Conservation (phyloP, 345 rosid genomes). For the Xanthoceras sorbifolium region DNA sequence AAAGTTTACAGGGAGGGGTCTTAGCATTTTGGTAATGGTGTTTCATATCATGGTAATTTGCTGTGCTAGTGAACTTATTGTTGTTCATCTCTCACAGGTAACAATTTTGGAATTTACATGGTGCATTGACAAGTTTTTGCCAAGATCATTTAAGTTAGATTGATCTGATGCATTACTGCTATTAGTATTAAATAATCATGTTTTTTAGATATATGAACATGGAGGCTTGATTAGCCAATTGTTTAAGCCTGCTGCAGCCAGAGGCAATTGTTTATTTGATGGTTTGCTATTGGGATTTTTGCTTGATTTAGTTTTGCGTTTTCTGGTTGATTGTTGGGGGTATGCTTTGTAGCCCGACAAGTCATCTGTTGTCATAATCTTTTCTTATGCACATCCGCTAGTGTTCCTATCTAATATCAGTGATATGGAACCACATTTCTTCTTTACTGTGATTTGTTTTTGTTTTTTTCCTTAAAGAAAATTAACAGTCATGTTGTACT, state of each 20-base stretch:
- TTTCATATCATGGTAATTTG: neutral
- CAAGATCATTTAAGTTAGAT: neutral
- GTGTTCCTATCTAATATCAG: neutral
- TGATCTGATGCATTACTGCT: neutral
- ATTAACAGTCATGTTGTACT: neutral
- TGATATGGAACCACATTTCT: neutral
- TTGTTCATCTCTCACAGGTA: neutral
- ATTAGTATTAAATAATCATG: neutral
- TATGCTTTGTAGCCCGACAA: neutral
- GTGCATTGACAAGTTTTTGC: neutral
- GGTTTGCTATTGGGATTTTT: neutral
- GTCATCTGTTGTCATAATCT: neutral
- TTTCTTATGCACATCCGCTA: neutral
- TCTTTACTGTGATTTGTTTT: neutral
- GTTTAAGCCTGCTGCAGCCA: neutral
- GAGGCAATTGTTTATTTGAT: neutral
- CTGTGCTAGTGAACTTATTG: neutral
- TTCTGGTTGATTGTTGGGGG: neutral
- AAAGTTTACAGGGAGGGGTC: neutral
- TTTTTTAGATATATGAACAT: no score
- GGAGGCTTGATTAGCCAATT: neutral
- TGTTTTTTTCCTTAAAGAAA: neutral
- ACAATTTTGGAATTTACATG: neutral
- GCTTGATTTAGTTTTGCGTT: neutral
- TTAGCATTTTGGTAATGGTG: neutral